Conservation (phyloP, 2,329 filamentous ascomycete species). For the Colletotrichum sansevieriae region DNA sequence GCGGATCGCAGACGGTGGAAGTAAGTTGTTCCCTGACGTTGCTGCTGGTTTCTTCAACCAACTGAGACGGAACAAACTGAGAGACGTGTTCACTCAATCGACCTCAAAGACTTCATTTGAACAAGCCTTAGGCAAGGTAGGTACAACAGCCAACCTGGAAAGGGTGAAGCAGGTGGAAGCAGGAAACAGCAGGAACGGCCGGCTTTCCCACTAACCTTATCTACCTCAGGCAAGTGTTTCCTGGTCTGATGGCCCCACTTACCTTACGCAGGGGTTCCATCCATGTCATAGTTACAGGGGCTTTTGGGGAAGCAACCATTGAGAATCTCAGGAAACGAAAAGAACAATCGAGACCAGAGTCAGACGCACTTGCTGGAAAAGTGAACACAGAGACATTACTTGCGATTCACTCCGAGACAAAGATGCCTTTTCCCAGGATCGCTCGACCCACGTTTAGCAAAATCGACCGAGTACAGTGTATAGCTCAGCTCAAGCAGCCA, state of each 20-base stretch:
- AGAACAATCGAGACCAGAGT: conserved; percentile 6
- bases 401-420: background rate
- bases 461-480: background rate
- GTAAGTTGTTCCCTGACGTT: background rate
- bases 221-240: conserved; percentile 22
- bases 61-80: conserved; percentile 26
- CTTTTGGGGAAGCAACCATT: conserved; percentile 1
- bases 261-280: background rate
- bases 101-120: background rate
- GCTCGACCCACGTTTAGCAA: background rate
- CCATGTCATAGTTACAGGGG: conserved; percentile 19
- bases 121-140: background rate
- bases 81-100: conserved; percentile 16
- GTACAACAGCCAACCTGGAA: background rate
- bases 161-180: background rate
- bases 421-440: background rate
- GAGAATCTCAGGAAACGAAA: background rate
- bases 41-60: conserved; percentile 14
- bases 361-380: background rate
- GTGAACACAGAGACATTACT: background rate
- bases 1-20: background rate
- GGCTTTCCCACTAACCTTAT: conserved; percentile 29
- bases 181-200: conserved; percentile 12
- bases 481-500: background rate
- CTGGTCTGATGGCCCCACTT: conserved; percentile 14